A percentile compares a stretch with the other conserved stretches of the same genome.
phyloP scores from a whole-genome alignment of 768 basidiomycete genomes.

The Phaffia tasmanica region DNA sequence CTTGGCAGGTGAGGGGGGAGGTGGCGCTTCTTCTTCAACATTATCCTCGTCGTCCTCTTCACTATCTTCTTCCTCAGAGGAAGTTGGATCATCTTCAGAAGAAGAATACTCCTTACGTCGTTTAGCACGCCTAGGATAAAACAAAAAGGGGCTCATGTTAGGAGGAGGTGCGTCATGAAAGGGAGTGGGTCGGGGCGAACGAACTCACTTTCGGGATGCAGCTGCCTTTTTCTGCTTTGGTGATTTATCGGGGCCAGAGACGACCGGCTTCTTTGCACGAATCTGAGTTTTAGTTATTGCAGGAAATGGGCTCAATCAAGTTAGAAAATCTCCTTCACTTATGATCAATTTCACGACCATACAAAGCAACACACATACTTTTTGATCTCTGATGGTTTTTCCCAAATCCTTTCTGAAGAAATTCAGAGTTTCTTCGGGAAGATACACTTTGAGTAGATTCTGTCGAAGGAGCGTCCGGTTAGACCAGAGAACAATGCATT shows the following conservation, averaged over 20 bases:
- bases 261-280: constrained; percentile 6
- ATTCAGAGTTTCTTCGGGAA: constrained; percentile 28
- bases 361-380: background rate
- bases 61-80: constrained; percentile 27
- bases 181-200: background rate
- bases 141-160: background rate
- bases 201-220: constrained; percentile 20
- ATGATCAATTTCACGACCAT: background rate
- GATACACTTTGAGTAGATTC: constrained; percentile 27
- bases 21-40: background rate
- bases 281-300: background rate
- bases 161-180: background rate
- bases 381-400: constrained; percentile 21
- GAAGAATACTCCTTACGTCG: constrained; percentile 19
- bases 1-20: no score
- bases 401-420: constrained; percentile 18
- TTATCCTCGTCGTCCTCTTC: constrained; percentile 26
- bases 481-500: background rate
- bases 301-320: background rate
- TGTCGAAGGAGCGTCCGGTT: background rate
- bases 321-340: background rate
- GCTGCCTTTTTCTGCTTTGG: constrained; percentile 11
- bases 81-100: constrained; percentile 28
- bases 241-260: background rate
- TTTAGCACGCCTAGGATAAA: constrained; percentile 19